Evolutionary conservation across 2,329 filamentous ascomycete species (phyloP), one percentile per base, ranked within the genome.

Genomic region (Aspergillus ustus): DNA sequence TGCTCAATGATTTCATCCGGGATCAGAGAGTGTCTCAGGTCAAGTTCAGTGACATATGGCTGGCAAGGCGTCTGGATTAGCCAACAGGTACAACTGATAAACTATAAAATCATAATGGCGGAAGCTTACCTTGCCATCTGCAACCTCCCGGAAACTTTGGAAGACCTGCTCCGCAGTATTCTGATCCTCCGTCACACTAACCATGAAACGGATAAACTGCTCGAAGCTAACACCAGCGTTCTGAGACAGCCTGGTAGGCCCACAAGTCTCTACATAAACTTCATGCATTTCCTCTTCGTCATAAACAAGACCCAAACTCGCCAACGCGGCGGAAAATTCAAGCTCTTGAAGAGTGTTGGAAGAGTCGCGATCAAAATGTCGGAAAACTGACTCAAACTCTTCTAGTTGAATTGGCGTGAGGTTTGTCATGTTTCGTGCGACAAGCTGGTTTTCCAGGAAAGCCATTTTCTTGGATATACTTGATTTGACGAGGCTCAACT

Each of bases 141-240:
- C 95, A 50, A 99, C 95, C 79, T 99, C 95, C 61, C 89, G 88
- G 86, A 99, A 99, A 66, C 91, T 96, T 80, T 99, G 94, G 82
- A 95, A 98, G 5, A 99, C 95, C 77, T 99, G 95, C 78, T 98
- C 95, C 13, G 95, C 95, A 4, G 93, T 97, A 77, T 99, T 97
- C 80, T 99, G 95, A 74, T 99, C 95, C 79, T 99, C 95, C 13
- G 95, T 99, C 53, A 97, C 95, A 69, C 96, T 92, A 52, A 99
- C 95, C 95, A 99, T 99, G 84, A 99, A 99, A 44, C 92, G 89
- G 75, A 99, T 99, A 74, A 99, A 99, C 78, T 98, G 94, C 81
- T 99, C 95, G 74, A 99, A 99, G 4, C 91, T 95, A 55, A 99
- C 95, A 67, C 90, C 87, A 15, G 76, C 75, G 59, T 77, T 76